phyloP scores from a whole-genome alignment of 2,329 filamentous ascomycete genomes.

The Chaetothyriales sp. region DNA sequence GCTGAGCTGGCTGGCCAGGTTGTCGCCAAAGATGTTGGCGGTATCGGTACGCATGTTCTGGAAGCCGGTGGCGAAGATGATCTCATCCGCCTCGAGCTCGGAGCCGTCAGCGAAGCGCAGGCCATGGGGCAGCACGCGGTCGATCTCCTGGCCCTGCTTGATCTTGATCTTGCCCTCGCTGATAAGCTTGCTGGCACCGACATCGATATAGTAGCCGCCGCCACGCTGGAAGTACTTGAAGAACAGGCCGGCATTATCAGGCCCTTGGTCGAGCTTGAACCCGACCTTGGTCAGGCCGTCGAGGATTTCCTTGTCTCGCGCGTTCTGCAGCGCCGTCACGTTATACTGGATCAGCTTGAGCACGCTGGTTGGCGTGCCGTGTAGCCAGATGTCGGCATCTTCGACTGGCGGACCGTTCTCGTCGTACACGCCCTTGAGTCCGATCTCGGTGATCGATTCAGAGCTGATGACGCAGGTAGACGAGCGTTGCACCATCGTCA shows the following conservation, averaged over 20 bases:
- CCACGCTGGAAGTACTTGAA: constrained; percentile 51
- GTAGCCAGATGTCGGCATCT: constrained; percentile 48
- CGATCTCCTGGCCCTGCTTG: constrained; percentile 46
- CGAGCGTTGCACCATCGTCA: constrained; percentile 56
- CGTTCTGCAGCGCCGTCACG: constrained; percentile 5
- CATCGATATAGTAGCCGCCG: constrained; percentile 57
- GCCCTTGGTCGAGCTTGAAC: constrained; percentile 45
- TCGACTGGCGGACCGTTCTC: constrained; percentile 42
- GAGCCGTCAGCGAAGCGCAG: constrained; percentile 41
- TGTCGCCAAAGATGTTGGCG: constrained; percentile 45
- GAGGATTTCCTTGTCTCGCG: constrained; percentile 10
- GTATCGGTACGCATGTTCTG: constrained; percentile 53
- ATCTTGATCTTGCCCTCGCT: constrained; percentile 49
- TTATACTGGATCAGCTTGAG: constrained; percentile 42
- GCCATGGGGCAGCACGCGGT: constrained; percentile 35
- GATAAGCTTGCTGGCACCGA: constrained; percentile 48
- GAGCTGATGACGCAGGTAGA: constrained; percentile 50
- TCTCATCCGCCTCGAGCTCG: constrained; percentile 47
- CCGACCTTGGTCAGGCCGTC: constrained; percentile 39
- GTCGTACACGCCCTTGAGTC: constrained; percentile 36
- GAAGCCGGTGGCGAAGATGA: constrained; percentile 45
- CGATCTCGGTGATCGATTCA: constrained; percentile 36
- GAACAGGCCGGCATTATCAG: constrained; percentile 42
- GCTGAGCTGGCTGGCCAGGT: constrained; percentile 41
- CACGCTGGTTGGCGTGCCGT: constrained; percentile 43